These are phyloP conservation scores for Suillus discolor DNA, from an alignment of 768 basidiomycete genomes.

Conservation along the genomic window DNA sequence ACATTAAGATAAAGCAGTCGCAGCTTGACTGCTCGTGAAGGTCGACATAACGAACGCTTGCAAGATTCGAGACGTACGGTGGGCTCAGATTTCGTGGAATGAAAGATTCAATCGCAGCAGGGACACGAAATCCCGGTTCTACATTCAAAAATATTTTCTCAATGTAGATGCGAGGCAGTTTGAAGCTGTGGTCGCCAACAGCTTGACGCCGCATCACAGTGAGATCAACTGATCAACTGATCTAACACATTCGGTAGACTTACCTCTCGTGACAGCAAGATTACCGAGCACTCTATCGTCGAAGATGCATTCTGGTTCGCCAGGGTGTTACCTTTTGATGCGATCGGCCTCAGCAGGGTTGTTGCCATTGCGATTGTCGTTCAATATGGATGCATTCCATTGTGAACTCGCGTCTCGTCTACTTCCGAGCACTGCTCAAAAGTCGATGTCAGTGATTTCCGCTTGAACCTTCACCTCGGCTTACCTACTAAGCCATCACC, in stretches of 20 bases:
- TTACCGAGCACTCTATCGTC: constrained; percentile 53
- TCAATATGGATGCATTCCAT: constrained; percentile 28
- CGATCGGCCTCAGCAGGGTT: constrained; percentile 42
- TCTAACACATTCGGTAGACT: constrained; percentile 16
- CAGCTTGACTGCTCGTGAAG: constrained; percentile 26
- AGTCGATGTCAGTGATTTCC: not conserved
- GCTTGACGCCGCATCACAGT: constrained; percentile 33
- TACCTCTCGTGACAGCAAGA: constrained; percentile 39
- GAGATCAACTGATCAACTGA: not conserved
- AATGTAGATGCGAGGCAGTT: constrained; percentile 50
- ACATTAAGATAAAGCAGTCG: constrained; percentile 45
- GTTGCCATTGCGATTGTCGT: constrained; percentile 51
- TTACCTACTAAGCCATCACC: constrained; percentile 58
- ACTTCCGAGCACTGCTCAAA: constrained; percentile 44
- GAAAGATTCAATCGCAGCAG: constrained; percentile 41
- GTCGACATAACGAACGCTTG: constrained; percentile 45
- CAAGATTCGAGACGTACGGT: constrained; percentile 50
- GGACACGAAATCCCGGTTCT: constrained; percentile 38
- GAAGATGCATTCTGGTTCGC: constrained; percentile 42
- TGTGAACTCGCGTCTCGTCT: constrained; percentile 39
- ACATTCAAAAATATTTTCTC: constrained; percentile 47
- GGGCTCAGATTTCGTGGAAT: constrained; percentile 50
- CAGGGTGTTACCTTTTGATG: constrained; percentile 50
- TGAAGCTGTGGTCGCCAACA: constrained; percentile 56
- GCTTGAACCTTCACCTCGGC: constrained; percentile 11